Evolutionary conservation across 345 rosid genomes (phyloP).

Genomic region (Gossypium rotundifolium): DNA sequence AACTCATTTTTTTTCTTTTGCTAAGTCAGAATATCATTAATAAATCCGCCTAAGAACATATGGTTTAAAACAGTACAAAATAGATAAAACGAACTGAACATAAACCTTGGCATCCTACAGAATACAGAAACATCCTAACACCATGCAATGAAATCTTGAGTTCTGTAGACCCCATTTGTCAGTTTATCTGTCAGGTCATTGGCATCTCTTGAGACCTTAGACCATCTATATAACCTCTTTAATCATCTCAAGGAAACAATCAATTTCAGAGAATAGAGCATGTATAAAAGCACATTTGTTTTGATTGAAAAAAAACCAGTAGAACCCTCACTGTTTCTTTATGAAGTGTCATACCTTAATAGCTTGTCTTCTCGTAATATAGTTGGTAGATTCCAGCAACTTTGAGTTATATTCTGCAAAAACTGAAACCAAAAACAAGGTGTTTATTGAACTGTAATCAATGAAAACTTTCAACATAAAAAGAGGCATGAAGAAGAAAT

Average conservation of each 20-base stretch:
- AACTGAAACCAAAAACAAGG: constrained; percentile 48
- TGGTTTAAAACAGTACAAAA: no score
- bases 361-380: constrained; percentile 95
- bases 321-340: neutral
- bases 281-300: neutral
- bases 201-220: no score
- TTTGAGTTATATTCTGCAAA: constrained; percentile 79
- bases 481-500: neutral
- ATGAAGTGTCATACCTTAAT: constrained; percentile 50
- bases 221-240: no score
- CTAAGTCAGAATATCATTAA: neutral
- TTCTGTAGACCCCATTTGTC: no score
- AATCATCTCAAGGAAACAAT: no score
- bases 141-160: no score
- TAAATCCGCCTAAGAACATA: no score
- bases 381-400: constrained; percentile 86
- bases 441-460: constrained; percentile 11
- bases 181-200: no score
- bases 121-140: no score
- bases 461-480: constrained; percentile 5
- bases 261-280: neutral
- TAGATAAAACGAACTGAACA: no score
- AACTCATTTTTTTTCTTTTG: neutral
- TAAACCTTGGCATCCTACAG: no score
- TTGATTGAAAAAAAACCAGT: neutral